These are phyloP conservation scores for Candida tetrigidarum DNA, from an alignment of 1,139 yeast species.

Conservation along the genomic window DNA sequence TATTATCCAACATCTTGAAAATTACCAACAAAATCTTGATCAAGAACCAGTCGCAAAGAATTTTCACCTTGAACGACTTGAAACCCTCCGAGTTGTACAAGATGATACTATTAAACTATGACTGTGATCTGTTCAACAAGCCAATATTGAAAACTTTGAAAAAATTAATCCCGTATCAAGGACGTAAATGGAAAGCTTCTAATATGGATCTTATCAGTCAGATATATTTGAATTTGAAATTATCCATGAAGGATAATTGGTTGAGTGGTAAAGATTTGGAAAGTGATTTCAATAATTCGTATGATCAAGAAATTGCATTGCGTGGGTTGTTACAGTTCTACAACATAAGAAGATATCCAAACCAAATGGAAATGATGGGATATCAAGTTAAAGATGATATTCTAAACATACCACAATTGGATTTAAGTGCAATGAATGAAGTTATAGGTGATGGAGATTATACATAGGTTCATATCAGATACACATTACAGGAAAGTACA, in stretches of 20 bases:
- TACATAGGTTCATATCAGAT: too few species aligned
- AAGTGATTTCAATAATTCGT: conserved; percentile 74
- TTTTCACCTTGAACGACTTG: conserved; percentile 56
- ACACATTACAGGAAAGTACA: too few species aligned
- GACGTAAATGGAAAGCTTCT: conserved; percentile 90
- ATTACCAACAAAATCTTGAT: conserved; percentile 49
- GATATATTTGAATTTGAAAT: conserved; percentile 75
- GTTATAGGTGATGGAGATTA: conserved; percentile 15
- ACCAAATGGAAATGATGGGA: conserved; percentile 58
- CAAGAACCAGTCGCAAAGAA: conserved; percentile 54
- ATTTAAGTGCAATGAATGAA: conserved; percentile 17
- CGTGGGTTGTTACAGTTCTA: conserved; percentile 82
- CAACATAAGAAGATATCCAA: conserved; percentile 61
- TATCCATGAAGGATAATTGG: conserved; percentile 86
- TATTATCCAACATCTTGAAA: conserved; percentile 48
- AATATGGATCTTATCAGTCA: conserved; percentile 95
- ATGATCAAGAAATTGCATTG: conserved; percentile 85
- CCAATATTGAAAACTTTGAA: conserved; percentile 78
- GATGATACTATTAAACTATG: conserved; percentile 50
- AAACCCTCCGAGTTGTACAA: conserved; percentile 57
- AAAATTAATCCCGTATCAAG: conserved; percentile 86
- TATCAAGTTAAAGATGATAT: conserved; percentile 39
- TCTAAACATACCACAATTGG: conserved; percentile 26
- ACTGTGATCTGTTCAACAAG: conserved; percentile 64
- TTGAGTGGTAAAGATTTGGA: conserved; percentile 82